Base-by-base conservation (phyloP, 805 yeast genomes). In the Zygosaccharomyces siamensis region DNA sequence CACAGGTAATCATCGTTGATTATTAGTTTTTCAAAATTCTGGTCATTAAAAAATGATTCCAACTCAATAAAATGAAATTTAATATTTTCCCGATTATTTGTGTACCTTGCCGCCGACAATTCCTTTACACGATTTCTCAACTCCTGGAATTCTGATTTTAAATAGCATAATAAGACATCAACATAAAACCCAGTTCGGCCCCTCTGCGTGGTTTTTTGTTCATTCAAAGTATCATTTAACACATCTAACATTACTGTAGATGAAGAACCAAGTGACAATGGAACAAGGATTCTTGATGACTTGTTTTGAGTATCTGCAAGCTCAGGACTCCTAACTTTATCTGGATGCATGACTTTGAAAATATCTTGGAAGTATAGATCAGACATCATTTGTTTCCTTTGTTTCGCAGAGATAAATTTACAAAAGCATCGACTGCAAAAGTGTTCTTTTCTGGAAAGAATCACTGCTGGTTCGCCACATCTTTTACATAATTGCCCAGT, bases 371-470 rank as follows among this genome's bases (percentile, higher is more conserved):
- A 89, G 47, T 74, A 78, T 11, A 86, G 89, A 54, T 76, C 78
- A 5, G 61, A 54, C 62, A 71, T 73, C 89, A 92, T 81, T 60
- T 77, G 85, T 60, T 84, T 86, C 52, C 96, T 74, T 66, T 87
- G 89, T 64, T 90, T 90, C 21, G 87, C 83, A 49, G 84, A 75
- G 32, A 90, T 73, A 62, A 88, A 90, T 50, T 81, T 75, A 18
- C 77, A 61, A 57, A 88, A 92, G 65, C 98, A 90, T 2, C 43
- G 57, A 26, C 53, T 45, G 47, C 70, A 66, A 43, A 67, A 67
- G 2, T 48, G 36, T 45, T 66, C 70, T 47, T 66, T 67, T 43
- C 71, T 57, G 6, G 69, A 58, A 10, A 50, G 14, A 32, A 43
- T 43, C 16, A 20, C 36, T 14, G 44, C 44, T 12, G 36, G 20